Evolutionary conservation across 352 stramenopile genomes (phyloP).

Genomic region (Globisporangium viniferum): DNA sequence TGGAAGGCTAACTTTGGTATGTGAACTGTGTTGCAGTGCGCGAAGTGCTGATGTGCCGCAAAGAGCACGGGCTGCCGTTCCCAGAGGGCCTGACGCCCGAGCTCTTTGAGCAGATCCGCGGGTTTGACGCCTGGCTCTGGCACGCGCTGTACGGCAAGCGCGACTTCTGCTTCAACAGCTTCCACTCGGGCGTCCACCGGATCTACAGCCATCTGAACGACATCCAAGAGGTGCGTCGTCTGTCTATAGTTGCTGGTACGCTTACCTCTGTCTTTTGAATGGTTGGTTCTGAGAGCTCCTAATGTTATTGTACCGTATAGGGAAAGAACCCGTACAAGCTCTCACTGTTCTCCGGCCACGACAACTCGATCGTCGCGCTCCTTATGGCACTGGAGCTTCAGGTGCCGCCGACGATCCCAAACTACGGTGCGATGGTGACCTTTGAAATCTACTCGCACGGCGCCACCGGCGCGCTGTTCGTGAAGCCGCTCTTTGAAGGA

Average conservation of each 20-base stretch:
- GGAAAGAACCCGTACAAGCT: constrained; percentile 37
- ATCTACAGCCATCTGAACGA: constrained; percentile 49
- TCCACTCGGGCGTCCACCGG: constrained; percentile 46
- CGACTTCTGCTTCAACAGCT: constrained; percentile 62
- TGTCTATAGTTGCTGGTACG: not conserved
- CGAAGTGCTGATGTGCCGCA: constrained; percentile 64
- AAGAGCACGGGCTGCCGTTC: constrained; percentile 57
- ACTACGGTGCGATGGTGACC: constrained; percentile 70
- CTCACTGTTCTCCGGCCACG: constrained; percentile 75
- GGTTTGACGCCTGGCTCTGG: constrained; percentile 77
- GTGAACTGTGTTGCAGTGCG: constrained; percentile 40
- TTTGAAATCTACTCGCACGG: constrained; percentile 64
- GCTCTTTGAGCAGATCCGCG: constrained; percentile 57
- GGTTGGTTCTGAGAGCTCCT: not conserved
- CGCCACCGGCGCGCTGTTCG: constrained; percentile 37
- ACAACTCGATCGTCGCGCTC: constrained; percentile 78
- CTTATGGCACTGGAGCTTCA: constrained; percentile 62
- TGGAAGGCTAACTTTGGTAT: not conserved
- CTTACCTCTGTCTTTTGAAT: not conserved
- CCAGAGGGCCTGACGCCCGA: constrained; percentile 50
- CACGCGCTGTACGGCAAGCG: constrained; percentile 67
- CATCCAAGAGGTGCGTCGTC: constrained; percentile 33
- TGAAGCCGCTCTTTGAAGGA: constrained; percentile 57
- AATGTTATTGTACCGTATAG: constrained; percentile 1
- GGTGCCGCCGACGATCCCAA: constrained; percentile 45